Conservation (phyloP, 1,284 basidiomycete genomes). For the Pyrrhoderma noxium region DNA sequence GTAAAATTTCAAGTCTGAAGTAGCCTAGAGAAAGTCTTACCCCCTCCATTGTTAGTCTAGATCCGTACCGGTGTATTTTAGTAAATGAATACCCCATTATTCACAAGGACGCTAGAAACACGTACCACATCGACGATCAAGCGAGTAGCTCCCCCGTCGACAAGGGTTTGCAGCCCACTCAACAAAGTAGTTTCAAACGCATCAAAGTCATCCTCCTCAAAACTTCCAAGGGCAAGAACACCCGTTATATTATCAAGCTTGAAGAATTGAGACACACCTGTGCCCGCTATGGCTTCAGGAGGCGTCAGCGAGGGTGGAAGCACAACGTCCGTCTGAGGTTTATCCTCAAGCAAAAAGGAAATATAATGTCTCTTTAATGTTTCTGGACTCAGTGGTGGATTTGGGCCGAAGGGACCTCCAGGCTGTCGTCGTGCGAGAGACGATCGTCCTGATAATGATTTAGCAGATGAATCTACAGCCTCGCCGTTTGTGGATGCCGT, state of each 20-base stretch:
- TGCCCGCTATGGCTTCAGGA: constrained; percentile 34
- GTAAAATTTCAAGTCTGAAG: neutral
- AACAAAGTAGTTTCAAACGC: constrained; percentile 39
- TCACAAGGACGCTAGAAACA: constrained; percentile 1
- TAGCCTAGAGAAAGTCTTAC: constrained; percentile 23
- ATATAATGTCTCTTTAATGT: constrained; percentile 36
- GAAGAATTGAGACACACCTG: constrained; percentile 48
- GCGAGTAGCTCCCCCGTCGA: constrained; percentile 40
- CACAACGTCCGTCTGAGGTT: constrained; percentile 39
- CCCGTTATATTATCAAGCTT: constrained; percentile 50
- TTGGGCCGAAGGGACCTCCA: constrained; percentile 39
- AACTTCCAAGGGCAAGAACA: constrained; percentile 53
- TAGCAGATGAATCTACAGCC: constrained; percentile 14
- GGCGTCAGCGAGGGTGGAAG: constrained; percentile 45
- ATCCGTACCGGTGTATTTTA: too few relatives aligned
- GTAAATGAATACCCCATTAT: too few relatives aligned
- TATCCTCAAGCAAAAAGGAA: constrained; percentile 44
- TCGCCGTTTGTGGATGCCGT: constrained; percentile 44
- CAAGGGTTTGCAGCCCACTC: constrained; percentile 42
- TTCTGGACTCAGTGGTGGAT: constrained; percentile 31
- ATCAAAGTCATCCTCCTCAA: constrained; percentile 39
- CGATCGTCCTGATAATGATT: constrained; percentile 3
- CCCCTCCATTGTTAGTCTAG: constrained; percentile 55
- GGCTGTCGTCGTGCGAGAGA: constrained; percentile 19
- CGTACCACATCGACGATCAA: constrained; percentile 52